Evolutionary conservation across 1,284 basidiomycete genomes (phyloP).

Genomic region (Hymenochaete sp.): DNA sequence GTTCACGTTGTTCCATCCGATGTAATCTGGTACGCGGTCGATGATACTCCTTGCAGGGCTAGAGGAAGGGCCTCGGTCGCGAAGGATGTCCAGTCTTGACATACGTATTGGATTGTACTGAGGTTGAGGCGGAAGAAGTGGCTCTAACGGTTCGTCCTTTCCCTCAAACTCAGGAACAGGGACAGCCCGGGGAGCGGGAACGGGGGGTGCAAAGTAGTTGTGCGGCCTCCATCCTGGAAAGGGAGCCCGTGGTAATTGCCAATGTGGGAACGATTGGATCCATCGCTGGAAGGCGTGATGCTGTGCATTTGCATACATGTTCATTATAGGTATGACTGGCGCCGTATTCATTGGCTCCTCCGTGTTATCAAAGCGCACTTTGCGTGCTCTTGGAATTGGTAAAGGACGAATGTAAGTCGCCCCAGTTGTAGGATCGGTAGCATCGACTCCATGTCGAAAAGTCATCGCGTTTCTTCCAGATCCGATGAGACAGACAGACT

Average conservation of each 20-base stretch:
- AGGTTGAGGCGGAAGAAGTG: too few relatives aligned
- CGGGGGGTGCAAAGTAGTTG: not conserved
- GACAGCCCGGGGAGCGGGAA: not conserved
- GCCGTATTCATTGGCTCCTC: too few relatives aligned
- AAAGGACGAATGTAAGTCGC: slow-evolving; percentile 5
- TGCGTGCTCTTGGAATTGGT: not conserved
- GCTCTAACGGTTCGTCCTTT: not conserved
- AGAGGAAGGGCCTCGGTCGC: not conserved
- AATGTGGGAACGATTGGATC: slow-evolving; percentile 8
- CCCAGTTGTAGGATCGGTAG: slow-evolving; percentile 12
- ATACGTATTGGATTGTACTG: too few relatives aligned
- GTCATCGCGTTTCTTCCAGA: too few relatives aligned
- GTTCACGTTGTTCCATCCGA: slow-evolving; percentile 10
- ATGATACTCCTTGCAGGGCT: not conserved
- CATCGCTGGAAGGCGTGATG: slow-evolving; percentile 9
- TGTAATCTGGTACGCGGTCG: slow-evolving; percentile 7
- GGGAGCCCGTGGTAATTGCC: slow-evolving; percentile 4
- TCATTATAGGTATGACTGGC: too few relatives aligned
- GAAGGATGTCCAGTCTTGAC: not conserved
- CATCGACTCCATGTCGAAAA: too few relatives aligned
- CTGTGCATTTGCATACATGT: too few relatives aligned
- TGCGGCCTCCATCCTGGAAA: slow-evolving; percentile 4
- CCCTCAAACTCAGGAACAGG: not conserved
- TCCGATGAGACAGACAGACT: too few relatives aligned
- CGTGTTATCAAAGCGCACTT: not conserved